These are phyloP conservation scores for Allomyces javanicus DNA, from an alignment of 192 early-diverging fungal genomes.

Conservation along the genomic window DNA sequence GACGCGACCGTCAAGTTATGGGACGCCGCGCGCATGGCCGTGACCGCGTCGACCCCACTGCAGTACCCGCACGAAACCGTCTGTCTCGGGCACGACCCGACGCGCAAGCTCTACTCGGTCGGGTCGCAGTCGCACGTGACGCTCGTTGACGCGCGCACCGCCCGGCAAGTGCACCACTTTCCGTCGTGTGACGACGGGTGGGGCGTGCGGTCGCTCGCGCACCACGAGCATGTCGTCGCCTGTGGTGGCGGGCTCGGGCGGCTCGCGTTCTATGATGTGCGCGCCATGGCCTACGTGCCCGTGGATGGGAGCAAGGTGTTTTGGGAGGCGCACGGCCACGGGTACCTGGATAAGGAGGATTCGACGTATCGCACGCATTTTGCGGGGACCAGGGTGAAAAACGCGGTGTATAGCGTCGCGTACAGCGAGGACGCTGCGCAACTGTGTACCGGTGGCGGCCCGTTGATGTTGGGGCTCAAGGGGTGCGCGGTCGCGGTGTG, in stretches of 20 bases:
- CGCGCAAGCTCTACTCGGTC: constrained; percentile 13
- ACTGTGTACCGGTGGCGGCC: neutral
- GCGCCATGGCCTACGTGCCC: neutral
- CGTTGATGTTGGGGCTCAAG: neutral
- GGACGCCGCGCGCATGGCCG: constrained; percentile 6
- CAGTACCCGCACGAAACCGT: constrained; percentile 11
- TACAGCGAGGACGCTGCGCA: neutral
- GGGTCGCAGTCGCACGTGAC: constrained; percentile 21
- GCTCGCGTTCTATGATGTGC: neutral
- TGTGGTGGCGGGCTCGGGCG: neutral
- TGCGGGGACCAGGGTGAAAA: neutral
- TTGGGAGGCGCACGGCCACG: neutral
- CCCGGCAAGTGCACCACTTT: neutral
- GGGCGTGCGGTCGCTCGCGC: neutral
- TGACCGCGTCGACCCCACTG: constrained; percentile 5
- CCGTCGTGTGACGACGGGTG: neutral
- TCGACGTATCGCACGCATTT: neutral
- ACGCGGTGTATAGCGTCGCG: neutral
- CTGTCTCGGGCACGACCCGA: constrained; percentile 9
- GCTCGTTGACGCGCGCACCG: constrained; percentile 18
- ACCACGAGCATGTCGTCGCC: neutral
- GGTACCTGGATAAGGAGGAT: neutral
- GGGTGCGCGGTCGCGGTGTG: too few species aligned
- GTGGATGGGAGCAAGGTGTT: neutral
- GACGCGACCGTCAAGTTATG: constrained; percentile 27